Evolutionary conservation across 1,139 yeast species (phyloP).

Genomic region (Sugiyamaella sp.): DNA sequence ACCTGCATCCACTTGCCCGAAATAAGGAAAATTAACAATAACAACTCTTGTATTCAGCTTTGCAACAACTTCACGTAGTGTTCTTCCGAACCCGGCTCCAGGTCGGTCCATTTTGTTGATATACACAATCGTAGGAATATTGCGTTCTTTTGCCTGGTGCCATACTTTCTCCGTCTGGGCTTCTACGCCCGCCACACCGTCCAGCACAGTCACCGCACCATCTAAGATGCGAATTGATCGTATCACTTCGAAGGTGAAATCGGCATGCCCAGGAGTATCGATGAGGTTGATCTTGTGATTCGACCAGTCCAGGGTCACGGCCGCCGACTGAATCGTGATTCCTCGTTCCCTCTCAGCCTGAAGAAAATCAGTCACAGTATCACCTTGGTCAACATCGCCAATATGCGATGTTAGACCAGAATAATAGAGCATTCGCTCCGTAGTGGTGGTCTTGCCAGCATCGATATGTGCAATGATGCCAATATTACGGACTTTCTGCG

Average conservation of each 20-base stretch:
- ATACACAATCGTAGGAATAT: constrained; percentile 75
- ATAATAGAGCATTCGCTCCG: constrained; percentile 88
- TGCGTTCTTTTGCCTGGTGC: constrained; percentile 74
- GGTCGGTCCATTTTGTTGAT: constrained; percentile 95
- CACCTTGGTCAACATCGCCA: constrained; percentile 97
- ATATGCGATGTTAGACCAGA: constrained; percentile 78
- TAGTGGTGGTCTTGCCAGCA: constrained; percentile 87
- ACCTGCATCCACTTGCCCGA: constrained; percentile 45
- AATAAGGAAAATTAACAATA: constrained; percentile 79
- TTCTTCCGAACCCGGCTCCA: constrained; percentile 92
- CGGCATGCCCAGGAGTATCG: constrained; percentile 99
- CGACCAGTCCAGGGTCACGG: constrained; percentile 90
- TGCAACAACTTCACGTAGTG: constrained; percentile 81
- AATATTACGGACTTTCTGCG: constrained; percentile 57
- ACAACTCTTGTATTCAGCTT: constrained; percentile 77
- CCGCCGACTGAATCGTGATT: constrained; percentile 95
- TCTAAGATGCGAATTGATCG: constrained; percentile 87
- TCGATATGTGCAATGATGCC: constrained; percentile 87
- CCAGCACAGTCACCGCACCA: constrained; percentile 90
- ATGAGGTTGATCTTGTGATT: constrained; percentile 75
- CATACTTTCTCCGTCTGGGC: constrained; percentile 98
- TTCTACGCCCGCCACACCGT: constrained; percentile 97
- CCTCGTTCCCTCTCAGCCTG: constrained; percentile 93
- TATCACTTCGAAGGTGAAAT: constrained; percentile 92
- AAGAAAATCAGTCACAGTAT: constrained; percentile 90